Conservation (phyloP, 176 grass and related monocot genomes). For the Panicum miliaceum region DNA sequence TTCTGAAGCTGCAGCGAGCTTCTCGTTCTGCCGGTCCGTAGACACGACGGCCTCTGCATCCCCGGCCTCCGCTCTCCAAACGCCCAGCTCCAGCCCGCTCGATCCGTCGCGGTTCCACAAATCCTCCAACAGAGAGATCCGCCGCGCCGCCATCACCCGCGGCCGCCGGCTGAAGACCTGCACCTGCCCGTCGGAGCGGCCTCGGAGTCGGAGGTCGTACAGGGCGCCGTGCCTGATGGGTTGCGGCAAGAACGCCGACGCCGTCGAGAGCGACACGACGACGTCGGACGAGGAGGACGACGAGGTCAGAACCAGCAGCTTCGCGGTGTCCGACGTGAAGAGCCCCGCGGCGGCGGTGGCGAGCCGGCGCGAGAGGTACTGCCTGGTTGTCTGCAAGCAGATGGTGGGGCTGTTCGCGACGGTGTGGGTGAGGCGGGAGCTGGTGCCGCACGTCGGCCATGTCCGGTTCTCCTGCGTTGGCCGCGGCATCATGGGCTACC, state of each 20-base stretch:
- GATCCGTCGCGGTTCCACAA: conserved; percentile 50
- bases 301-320: conserved; percentile 12
- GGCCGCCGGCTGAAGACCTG: conserved; percentile 63
- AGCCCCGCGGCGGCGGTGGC: not conserved
- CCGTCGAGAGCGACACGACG: conserved; percentile 41
- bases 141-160: conserved; percentile 51
- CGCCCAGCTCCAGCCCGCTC: conserved; percentile 43
- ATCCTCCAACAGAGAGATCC: conserved; percentile 54
- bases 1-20: conserved; percentile 13
- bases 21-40: conserved; percentile 23
- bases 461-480: conserved; percentile 80
- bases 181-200: conserved; percentile 56
- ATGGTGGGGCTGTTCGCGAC: conserved; percentile 95
- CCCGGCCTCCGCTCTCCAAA: conserved; percentile 32
- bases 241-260: conserved; percentile 46
- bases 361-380: conserved; percentile 50
- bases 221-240: conserved; percentile 59
- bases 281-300: conserved; percentile 55
- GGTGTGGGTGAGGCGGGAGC: conserved; percentile 74
- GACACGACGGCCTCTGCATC: conserved; percentile 11
- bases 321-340: conserved; percentile 11
- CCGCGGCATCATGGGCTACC: conserved; percentile 86
- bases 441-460: conserved; percentile 74
- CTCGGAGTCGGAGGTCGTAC: conserved; percentile 1
- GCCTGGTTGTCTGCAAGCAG: conserved; percentile 78